A percentile compares a stretch with the other conserved stretches of the same genome.
Conservation (phyloP, 1,139 yeast genomes). For the Hyphopichia fennica region DNA sequence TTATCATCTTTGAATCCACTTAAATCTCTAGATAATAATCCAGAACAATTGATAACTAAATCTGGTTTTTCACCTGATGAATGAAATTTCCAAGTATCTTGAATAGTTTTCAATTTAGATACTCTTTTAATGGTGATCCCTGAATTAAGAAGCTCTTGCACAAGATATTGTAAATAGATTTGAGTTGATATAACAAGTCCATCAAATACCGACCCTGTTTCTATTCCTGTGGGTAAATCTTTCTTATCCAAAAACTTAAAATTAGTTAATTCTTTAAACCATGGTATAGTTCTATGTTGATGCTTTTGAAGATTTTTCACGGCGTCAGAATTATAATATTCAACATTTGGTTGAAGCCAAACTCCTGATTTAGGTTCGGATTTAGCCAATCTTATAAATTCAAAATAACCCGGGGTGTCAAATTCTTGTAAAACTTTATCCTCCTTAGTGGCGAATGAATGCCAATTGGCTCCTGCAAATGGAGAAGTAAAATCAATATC, state of each 20-base stretch:
- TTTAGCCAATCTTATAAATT: constrained; percentile 38
- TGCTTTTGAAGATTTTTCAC: constrained; percentile 13
- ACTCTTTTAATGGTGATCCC: constrained; percentile 40
- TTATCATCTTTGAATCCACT: constrained; percentile 32
- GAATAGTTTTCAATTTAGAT: constrained; percentile 21
- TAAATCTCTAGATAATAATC: constrained; percentile 34
- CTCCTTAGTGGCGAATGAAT: constrained; percentile 38
- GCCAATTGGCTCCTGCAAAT: constrained; percentile 49
- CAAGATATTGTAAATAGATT: constrained; percentile 47
- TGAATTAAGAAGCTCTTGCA: constrained; percentile 32
- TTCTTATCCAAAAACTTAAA: constrained; percentile 23
- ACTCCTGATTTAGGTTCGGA: constrained; percentile 49
- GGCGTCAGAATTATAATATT: constrained; percentile 29
- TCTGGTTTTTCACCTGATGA: constrained; percentile 28
- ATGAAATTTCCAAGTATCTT: constrained; percentile 26
- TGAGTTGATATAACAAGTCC: constrained; percentile 54
- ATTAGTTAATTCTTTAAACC: constrained; percentile 46
- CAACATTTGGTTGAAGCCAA: constrained; percentile 28
- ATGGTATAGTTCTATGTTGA: constrained; percentile 31
- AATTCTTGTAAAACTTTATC: constrained; percentile 31
- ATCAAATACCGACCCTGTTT: constrained; percentile 41
- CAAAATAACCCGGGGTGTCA: constrained; percentile 43
- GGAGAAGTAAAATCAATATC: constrained; percentile 40
- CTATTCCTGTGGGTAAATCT: constrained; percentile 32
- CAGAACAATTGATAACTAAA: constrained; percentile 47